A percentile compares a stretch with the other conserved stretches of the same genome.
Evolutionary conservation across 225 moss, liverwort and hornwort genomes (phyloP).

Genomic region (Bryoerythrophyllum caledonicum): DNA sequence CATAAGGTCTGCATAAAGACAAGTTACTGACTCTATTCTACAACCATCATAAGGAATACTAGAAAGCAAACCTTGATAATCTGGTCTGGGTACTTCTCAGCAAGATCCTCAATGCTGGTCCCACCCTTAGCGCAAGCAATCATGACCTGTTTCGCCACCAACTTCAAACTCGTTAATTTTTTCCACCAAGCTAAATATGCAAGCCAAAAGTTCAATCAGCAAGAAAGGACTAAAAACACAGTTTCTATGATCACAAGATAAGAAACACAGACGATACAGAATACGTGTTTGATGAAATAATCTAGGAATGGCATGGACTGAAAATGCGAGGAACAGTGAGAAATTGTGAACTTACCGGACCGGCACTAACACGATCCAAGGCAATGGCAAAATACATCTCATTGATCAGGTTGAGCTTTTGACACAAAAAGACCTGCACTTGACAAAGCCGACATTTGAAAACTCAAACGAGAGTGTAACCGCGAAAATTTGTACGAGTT

Average conservation of each 20-base stretch:
- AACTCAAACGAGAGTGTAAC: neutral
- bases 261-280: neutral
- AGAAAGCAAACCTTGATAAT: conserved; percentile 71
- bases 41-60: neutral
- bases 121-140: conserved; percentile 98
- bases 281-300: neutral
- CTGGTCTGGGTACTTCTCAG: conserved; percentile 96
- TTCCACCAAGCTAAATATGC: neutral
- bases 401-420: conserved; percentile 78
- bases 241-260: neutral
- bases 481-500: neutral
- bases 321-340: neutral
- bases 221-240: neutral
- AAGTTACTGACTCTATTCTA: neutral
- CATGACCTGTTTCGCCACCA: conserved; percentile 61
- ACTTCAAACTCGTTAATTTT: conserved; percentile 16
- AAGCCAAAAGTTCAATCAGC: neutral
- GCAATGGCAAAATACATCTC: conserved; percentile 99
- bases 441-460: neutral
- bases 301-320: neutral
- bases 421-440: conserved; percentile 75
- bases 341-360: conserved; percentile 59
- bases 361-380: conserved; percentile 91
- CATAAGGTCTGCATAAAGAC: neutral
- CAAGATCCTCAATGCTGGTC: conserved; percentile 98